phyloP scores from a whole-genome alignment of 1,284 basidiomycete genomes.

The Sporisorium exsertum region DNA sequence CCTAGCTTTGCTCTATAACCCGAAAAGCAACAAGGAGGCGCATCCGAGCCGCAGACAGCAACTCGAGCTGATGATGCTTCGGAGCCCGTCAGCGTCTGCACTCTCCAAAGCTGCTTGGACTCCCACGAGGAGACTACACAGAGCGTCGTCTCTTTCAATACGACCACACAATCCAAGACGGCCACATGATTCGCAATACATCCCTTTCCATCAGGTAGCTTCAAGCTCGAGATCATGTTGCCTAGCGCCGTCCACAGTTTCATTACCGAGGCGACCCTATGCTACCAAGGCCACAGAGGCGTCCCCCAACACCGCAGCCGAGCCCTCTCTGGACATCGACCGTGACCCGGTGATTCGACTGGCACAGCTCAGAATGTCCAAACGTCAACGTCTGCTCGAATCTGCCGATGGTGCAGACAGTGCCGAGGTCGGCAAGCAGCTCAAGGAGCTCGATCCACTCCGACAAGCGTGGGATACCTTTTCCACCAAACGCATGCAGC shows the following conservation, averaged over 20 bases:
- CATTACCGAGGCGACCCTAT: background rate
- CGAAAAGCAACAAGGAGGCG: background rate
- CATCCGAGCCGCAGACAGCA: background rate
- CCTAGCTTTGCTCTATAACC: background rate
- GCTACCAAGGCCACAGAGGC: constrained; percentile 9
- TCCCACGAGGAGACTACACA: background rate
- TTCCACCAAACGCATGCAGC: constrained; percentile 71
- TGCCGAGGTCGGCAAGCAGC: constrained; percentile 41
- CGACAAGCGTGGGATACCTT: constrained; percentile 74
- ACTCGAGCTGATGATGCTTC: constrained; percentile 2
- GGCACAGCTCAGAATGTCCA: constrained; percentile 35
- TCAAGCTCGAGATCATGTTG: background rate
- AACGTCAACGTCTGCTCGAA: constrained; percentile 37
- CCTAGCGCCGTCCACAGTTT: background rate
- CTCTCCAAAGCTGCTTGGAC: constrained; percentile 1
- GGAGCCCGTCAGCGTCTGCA: background rate
- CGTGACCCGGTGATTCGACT: constrained; percentile 39
- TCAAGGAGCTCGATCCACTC: constrained; percentile 75
- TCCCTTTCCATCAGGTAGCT: no score
- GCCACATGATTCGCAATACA: background rate
- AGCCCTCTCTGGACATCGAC: constrained; percentile 33
- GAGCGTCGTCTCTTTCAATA: background rate
- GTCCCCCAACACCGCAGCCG: background rate
- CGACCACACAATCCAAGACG: background rate
- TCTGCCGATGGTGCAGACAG: constrained; percentile 18